Percentiles rank a stretch among this genome's conserved stretches.
Evolutionary conservation across 1,284 basidiomycete genomes (phyloP).

Genomic region (Exobasidium cylindrosporum): DNA sequence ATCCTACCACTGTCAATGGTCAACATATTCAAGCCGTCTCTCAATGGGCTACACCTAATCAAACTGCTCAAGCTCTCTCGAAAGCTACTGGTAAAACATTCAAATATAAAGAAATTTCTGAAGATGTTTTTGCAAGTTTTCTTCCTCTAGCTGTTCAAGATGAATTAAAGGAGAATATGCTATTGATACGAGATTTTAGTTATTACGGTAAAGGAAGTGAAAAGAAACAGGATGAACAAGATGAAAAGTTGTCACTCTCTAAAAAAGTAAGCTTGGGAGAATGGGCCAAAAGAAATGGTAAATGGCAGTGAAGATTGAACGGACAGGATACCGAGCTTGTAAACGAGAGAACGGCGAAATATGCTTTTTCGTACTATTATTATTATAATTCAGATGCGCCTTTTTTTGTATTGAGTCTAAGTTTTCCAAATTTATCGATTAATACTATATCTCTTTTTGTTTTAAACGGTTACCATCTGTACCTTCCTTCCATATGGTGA

Average conservation of each 20-base stretch:
- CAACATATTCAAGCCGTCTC: slow-evolving; percentile 24
- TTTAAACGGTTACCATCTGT: too few relatives aligned
- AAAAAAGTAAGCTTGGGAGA: background rate
- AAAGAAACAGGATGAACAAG: background rate
- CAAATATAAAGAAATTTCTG: slow-evolving; percentile 19
- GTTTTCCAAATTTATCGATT: too few relatives aligned
- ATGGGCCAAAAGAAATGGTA: background rate
- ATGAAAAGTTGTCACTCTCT: background rate
- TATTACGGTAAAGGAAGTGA: slow-evolving; percentile 23
- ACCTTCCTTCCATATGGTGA: background rate
- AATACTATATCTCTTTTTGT: too few relatives aligned
- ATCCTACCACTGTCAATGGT: slow-evolving; percentile 20
- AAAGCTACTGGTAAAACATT: slow-evolving; percentile 17
- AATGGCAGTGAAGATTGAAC: background rate
- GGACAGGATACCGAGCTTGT: too few relatives aligned
- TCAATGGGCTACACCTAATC: slow-evolving; percentile 22
- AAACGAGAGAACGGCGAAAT: too few relatives aligned
- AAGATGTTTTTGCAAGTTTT: slow-evolving; percentile 23
- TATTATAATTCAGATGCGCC: too few relatives aligned
- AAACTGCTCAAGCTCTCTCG: slow-evolving; percentile 17
- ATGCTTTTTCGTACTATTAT: too few relatives aligned
- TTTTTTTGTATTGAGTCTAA: too few relatives aligned
- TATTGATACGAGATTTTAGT: slow-evolving; percentile 25
- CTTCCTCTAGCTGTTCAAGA: slow-evolving; percentile 22
- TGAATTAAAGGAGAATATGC: slow-evolving; percentile 28